phyloP scores from a whole-genome alignment of 495 filamentous ascomycete genomes.

The Delitschia confertaspora region DNA sequence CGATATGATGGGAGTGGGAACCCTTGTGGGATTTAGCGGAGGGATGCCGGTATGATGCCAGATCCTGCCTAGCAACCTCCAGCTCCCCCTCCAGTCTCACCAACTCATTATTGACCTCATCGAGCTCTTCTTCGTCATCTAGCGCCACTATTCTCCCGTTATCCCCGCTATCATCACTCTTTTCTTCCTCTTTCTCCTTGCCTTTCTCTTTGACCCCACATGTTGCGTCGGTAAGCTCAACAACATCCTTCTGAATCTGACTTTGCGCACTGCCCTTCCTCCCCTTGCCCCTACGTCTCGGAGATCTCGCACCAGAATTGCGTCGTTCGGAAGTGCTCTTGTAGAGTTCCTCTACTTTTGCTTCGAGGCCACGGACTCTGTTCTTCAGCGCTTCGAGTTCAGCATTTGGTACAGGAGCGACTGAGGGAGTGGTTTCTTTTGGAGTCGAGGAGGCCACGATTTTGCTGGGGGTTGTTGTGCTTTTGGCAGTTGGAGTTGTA shows the following conservation, averaged over 20 bases:
- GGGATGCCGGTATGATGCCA: slow-evolving; percentile 7
- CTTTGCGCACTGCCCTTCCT: slow-evolving; percentile 4
- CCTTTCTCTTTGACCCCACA: too few species aligned
- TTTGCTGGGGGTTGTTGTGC: too few species aligned
- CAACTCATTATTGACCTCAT: slow-evolving; percentile 10
- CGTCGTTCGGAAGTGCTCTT: not conserved
- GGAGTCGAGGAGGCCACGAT: too few species aligned
- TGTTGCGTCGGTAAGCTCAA: not conserved
- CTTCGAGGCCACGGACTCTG: slow-evolving; percentile 21
- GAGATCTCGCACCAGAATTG: slow-evolving; percentile 1
- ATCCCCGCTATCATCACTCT: not conserved
- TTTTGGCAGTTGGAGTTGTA: not conserved
- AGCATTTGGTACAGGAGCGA: not conserved
- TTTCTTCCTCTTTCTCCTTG: slow-evolving; percentile 8
- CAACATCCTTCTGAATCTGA: not conserved
- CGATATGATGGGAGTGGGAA: not conserved
- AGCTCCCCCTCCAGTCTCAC: slow-evolving; percentile 13
- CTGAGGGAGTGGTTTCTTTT: not conserved
- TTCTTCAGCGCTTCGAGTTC: slow-evolving; percentile 27
- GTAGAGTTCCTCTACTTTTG: slow-evolving; percentile 27
- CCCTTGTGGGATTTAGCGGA: not conserved
- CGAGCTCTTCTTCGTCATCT: not conserved
- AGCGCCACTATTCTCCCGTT: not conserved
- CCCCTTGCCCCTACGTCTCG: slow-evolving; percentile 19
- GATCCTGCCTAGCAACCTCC: slow-evolving; percentile 14